These are phyloP conservation scores for Cladosporium sp. DNA, from an alignment of 2,329 filamentous ascomycete species.

Conservation along the genomic window DNA sequence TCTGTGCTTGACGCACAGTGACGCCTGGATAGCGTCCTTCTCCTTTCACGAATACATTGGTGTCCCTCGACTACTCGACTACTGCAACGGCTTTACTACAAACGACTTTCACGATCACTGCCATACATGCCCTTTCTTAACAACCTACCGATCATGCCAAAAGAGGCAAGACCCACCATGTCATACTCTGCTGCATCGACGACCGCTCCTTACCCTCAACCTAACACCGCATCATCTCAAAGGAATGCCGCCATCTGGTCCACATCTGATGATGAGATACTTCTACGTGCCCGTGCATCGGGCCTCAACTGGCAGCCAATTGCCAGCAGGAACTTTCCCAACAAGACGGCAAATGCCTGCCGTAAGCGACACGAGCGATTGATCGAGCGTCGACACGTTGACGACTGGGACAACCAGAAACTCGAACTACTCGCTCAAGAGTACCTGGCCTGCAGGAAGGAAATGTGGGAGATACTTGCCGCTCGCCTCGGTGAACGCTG, in stretches of 20 bases:
- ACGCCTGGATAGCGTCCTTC: slow-evolving; percentile 14
- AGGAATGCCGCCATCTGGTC: slow-evolving; percentile 62
- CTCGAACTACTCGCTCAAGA: slow-evolving; percentile 73
- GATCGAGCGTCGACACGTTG: slow-evolving; percentile 71
- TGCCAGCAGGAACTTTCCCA: slow-evolving; percentile 72
- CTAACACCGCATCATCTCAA: slow-evolving; percentile 33
- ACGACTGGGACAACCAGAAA: slow-evolving; percentile 78
- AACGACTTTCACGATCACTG: slow-evolving; percentile 21
- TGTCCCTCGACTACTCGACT: slow-evolving; percentile 8
- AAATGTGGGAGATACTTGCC: slow-evolving; percentile 79
- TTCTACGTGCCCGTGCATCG: slow-evolving; percentile 70
- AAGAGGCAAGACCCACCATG: slow-evolving; percentile 40
- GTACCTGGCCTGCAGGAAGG: slow-evolving; percentile 76
- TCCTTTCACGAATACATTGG: neutral
- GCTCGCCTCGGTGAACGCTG: slow-evolving; percentile 59
- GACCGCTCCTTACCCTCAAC: slow-evolving; percentile 39
- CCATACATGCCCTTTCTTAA: slow-evolving; percentile 33
- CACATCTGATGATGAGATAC: slow-evolving; percentile 70
- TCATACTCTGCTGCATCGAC: slow-evolving; percentile 33
- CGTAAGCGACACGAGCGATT: slow-evolving; percentile 85
- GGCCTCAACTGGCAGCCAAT: slow-evolving; percentile 85
- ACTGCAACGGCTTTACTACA: slow-evolving; percentile 11
- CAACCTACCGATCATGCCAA: slow-evolving; percentile 47
- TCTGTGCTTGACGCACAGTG: slow-evolving; percentile 31
- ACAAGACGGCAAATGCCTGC: slow-evolving; percentile 79